These are phyloP conservation scores for Schoenoplectus triqueter DNA, from an alignment of 202 grass and related monocot genomes.

Conservation along the genomic window DNA sequence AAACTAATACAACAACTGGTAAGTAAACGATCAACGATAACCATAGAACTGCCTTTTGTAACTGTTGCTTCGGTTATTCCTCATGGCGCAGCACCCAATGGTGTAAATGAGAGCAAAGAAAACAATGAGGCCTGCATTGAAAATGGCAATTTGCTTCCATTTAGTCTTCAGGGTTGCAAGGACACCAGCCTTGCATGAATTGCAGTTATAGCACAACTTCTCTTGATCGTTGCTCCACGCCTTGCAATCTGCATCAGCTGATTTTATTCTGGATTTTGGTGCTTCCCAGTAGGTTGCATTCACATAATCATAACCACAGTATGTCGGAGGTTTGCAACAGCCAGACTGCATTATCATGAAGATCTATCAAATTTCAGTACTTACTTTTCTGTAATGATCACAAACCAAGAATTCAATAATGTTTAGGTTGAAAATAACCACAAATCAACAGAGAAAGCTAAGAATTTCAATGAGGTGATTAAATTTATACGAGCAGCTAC, in stretches of 20 bases:
- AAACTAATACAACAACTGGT: slow-evolving; percentile 19
- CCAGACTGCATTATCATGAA: slow-evolving; percentile 57
- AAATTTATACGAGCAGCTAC: neutral
- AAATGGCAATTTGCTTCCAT: slow-evolving; percentile 60
- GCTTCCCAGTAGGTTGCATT: slow-evolving; percentile 68
- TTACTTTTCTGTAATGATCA: neutral
- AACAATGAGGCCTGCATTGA: slow-evolving; percentile 70
- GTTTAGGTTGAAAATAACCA: neutral
- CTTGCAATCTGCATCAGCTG: slow-evolving; percentile 59
- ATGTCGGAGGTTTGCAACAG: slow-evolving; percentile 88
- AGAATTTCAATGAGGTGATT: neutral
- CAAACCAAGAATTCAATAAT: neutral
- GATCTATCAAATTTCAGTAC: neutral
- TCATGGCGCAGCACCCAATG: slow-evolving; percentile 70
- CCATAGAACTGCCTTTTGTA: slow-evolving; percentile 43
- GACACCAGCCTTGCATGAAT: slow-evolving; percentile 82
- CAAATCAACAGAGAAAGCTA: neutral
- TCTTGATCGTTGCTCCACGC: slow-evolving; percentile 68
- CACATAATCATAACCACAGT: slow-evolving; percentile 60
- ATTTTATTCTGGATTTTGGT: slow-evolving; percentile 37
- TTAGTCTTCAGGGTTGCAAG: slow-evolving; percentile 58
- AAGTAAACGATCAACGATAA: slow-evolving; percentile 16
- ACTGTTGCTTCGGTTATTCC: slow-evolving; percentile 50
- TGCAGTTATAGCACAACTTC: slow-evolving; percentile 77
- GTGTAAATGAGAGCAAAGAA: slow-evolving; percentile 68